A percentile compares a stretch with the other conserved stretches of the same genome.
Evolutionary conservation across 2,329 filamentous ascomycete genomes (phyloP).

Genomic region (Chaetomiaceae sp.): DNA sequence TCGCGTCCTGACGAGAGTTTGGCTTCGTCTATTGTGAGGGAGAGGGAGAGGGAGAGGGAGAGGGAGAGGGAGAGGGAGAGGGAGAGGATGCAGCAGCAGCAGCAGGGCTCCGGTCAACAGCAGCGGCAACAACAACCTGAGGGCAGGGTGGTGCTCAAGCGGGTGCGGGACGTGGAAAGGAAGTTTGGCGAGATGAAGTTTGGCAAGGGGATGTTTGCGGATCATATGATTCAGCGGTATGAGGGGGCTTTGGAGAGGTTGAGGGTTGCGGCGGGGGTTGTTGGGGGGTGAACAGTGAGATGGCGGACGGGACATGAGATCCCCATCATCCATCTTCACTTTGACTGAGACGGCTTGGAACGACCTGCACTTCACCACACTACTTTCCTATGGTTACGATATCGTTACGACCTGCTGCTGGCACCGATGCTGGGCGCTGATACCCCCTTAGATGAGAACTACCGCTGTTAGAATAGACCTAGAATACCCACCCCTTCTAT

Average conservation of each 20-base stretch:
- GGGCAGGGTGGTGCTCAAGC: conserved; percentile 63
- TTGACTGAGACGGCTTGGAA: no score
- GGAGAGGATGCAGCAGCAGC: background rate
- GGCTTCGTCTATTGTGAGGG: conserved; percentile 53
- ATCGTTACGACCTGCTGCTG: no score
- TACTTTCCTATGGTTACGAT: no score
- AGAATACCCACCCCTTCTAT: no score
- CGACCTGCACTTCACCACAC: no score
- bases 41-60: background rate
- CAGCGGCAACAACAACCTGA: no score
- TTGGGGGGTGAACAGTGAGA: background rate
- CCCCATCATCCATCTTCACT: no score
- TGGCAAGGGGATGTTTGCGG: conserved; percentile 67
- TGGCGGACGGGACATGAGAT: background rate
- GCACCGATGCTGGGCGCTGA: no score
- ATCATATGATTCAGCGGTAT: conserved; percentile 72
- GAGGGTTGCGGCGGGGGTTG: conserved; percentile 39
- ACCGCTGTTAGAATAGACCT: background rate
- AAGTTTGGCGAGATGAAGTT: conserved; percentile 68
- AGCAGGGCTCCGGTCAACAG: conserved; percentile 32
- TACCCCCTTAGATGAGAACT: no score
- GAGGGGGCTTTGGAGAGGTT: conserved; percentile 64
- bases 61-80: background rate
- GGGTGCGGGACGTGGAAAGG: conserved; percentile 66
- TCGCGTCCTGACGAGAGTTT: conserved; percentile 57